phyloP scores from a whole-genome alignment of 805 yeast genomes.

The Saccharomycopsis selenospora region DNA sequence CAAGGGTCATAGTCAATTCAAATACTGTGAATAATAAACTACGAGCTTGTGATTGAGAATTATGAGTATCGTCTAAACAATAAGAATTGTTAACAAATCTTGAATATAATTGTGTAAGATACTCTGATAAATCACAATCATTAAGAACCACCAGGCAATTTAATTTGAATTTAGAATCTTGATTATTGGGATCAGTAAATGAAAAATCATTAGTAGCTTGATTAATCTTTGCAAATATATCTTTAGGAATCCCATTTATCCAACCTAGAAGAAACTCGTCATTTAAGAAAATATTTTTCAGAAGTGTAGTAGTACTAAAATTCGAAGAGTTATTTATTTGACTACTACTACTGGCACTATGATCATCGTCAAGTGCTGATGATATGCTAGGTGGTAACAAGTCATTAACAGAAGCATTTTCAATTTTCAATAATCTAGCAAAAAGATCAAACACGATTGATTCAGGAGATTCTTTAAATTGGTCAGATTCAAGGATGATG shows the following conservation, averaged over 20 bases:
- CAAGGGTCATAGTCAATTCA: conserved; percentile 1
- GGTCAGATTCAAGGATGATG: conserved; percentile 10
- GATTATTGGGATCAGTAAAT: neutral
- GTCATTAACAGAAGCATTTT: conserved; percentile 2
- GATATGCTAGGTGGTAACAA: neutral
- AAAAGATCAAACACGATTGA: conserved; percentile 11
- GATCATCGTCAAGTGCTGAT: neutral
- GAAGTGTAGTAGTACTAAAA: neutral
- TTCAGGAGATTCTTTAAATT: conserved; percentile 9
- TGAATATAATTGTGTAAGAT: conserved; percentile 5
- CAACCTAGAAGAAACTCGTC: conserved; percentile 12
- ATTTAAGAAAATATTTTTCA: conserved; percentile 4
- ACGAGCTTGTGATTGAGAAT: conserved; percentile 2
- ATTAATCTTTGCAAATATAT: neutral
- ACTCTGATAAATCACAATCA: conserved; percentile 10
- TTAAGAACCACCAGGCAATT: neutral
- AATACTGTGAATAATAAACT: conserved; percentile 4
- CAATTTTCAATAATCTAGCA: conserved; percentile 12
- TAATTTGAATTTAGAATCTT: too few species aligned
- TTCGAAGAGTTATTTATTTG: neutral
- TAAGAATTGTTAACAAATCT: neutral
- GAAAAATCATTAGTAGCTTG: neutral
- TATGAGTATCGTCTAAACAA: conserved; percentile 1
- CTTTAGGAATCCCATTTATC: conserved; percentile 4
- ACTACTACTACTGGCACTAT: neutral